A percentile compares a stretch with the other conserved stretches of the same genome.
Conservation (phyloP, 345 rosid species). For the Psidium friedrichsthalianum region DNA sequence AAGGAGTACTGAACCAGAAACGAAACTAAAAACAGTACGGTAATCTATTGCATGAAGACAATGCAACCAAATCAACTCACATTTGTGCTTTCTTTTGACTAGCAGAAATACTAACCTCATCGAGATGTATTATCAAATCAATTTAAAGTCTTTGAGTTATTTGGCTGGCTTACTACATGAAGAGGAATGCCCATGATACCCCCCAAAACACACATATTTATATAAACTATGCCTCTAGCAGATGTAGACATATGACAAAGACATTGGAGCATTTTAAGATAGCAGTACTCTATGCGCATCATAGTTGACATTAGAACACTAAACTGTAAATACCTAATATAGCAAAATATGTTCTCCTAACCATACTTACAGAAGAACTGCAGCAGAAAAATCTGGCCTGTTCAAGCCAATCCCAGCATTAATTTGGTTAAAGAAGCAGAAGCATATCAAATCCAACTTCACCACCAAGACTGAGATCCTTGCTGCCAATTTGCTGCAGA, state of each 20-base stretch:
- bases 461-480: constrained; percentile 52
- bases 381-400: constrained; percentile 52
- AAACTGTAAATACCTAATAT: background rate
- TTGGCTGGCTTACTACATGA: background rate
- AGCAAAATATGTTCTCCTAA: background rate
- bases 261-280: background rate
- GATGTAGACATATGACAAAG: background rate
- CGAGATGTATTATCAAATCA: background rate
- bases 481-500: constrained; percentile 69
- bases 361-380: constrained; percentile 55
- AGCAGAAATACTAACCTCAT: background rate
- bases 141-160: background rate
- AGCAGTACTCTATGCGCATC: background rate
- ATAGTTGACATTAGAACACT: background rate
- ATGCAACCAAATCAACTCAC: background rate
- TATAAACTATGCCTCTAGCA: background rate
- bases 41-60: background rate
- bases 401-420: constrained; percentile 61
- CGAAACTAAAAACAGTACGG: background rate
- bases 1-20: background rate
- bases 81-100: background rate
- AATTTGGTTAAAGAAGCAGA: constrained; percentile 55
- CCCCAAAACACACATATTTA: background rate
- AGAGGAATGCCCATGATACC: background rate
- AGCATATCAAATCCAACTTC: constrained; percentile 65